phyloP scores from a whole-genome alignment of 2,329 filamentous ascomycete species.

The Camillea tinctor region DNA sequence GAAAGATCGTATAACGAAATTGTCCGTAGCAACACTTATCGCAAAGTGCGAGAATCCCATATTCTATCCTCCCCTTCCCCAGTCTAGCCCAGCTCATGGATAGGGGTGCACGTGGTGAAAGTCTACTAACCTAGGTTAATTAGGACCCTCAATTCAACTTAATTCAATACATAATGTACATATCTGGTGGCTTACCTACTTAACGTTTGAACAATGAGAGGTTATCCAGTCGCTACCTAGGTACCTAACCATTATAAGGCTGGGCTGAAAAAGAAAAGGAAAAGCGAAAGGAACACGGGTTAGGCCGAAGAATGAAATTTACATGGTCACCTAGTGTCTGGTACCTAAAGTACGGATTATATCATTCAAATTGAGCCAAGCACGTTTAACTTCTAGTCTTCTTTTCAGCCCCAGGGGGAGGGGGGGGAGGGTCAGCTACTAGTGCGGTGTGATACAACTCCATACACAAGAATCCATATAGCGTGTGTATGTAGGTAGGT shows the following conservation, averaged over 20 bases:
- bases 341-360: neutral
- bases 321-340: no score
- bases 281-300: neutral
- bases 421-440: neutral
- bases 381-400: no score
- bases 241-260: neutral
- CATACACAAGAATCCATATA: no score
- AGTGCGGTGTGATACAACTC: neutral
- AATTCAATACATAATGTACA: no score
- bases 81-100: no score
- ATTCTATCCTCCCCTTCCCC: no score
- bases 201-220: no score
- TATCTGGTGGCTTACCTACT: no score
- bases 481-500: no score
- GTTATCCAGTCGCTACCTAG: neutral
- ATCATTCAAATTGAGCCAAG: neutral
- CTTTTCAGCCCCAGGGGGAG: no score
- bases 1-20: neutral
- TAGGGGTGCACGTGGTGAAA: neutral
- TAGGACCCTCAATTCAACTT: neutral
- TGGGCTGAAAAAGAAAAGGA: neutral
- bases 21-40: neutral
- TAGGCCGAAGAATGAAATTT: no score
- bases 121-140: neutral
- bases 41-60: no score